These are phyloP conservation scores for Terfezia boudieri DNA, from an alignment of 495 filamentous ascomycete species.

Conservation along the genomic window DNA sequence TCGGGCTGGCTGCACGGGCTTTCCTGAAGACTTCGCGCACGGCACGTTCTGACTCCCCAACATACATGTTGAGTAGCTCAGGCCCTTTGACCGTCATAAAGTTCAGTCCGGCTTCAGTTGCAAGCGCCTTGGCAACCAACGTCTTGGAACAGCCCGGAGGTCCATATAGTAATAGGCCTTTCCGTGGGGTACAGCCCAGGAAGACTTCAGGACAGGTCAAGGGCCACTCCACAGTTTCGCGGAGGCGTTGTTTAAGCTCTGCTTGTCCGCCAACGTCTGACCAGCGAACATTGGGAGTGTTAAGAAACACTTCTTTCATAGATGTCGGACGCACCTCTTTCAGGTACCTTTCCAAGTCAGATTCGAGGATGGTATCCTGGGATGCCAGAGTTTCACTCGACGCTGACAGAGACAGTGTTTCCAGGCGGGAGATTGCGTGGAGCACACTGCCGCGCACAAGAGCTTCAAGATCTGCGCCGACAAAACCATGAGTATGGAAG, in stretches of 20 bases:
- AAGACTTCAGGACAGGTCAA: slow-evolving; percentile 41
- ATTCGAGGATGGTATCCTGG: background rate
- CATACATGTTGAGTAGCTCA: slow-evolving; percentile 91
- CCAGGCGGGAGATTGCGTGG: slow-evolving; percentile 7
- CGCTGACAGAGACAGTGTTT: background rate
- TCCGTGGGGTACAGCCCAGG: slow-evolving; percentile 42
- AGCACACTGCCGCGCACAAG: slow-evolving; percentile 23
- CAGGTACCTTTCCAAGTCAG: slow-evolving; percentile 34
- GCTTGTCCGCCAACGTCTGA: slow-evolving; percentile 76
- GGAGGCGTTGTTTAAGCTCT: slow-evolving; percentile 47
- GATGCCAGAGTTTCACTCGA: background rate
- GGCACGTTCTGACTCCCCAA: slow-evolving; percentile 82
- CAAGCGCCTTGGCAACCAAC: slow-evolving; percentile 74
- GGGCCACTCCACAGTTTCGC: slow-evolving; percentile 41
- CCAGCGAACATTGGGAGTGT: slow-evolving; percentile 73
- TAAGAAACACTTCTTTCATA: slow-evolving; percentile 75
- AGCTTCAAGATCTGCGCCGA: slow-evolving; percentile 38
- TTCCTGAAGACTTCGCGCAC: slow-evolving; percentile 75
- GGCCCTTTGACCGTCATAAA: slow-evolving; percentile 95
- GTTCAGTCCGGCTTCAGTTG: slow-evolving; percentile 76
- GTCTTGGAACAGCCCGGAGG: slow-evolving; percentile 95
- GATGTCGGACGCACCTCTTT: slow-evolving; percentile 49
- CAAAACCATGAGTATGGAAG: slow-evolving; percentile 43
- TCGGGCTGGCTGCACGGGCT: slow-evolving; percentile 64
- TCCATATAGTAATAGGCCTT: slow-evolving; percentile 79